Evolutionary conservation across 2,329 filamentous ascomycete genomes (phyloP).

Genomic region (Aspergillus novofumigatus): DNA sequence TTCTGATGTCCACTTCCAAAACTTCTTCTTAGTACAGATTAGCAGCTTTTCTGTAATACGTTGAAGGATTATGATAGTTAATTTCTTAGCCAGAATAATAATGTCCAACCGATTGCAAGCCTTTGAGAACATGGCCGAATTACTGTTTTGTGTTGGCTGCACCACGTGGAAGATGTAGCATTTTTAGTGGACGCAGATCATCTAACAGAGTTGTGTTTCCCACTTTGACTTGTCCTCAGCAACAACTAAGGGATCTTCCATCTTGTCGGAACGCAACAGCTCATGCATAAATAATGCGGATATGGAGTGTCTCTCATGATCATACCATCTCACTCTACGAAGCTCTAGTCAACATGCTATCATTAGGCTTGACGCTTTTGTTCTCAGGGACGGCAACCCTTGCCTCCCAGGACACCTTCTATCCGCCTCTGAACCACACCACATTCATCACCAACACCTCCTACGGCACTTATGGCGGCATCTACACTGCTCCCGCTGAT

Average conservation of each 20-base stretch:
- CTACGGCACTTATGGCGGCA: conserved; percentile 35
- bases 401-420: conserved; percentile 22
- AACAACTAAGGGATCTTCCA: neutral
- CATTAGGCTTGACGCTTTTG: neutral
- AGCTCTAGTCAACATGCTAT: neutral
- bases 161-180: neutral
- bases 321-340: neutral
- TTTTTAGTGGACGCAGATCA: neutral
- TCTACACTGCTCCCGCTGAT: conserved; percentile 28
- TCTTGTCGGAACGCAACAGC: neutral
- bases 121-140: neutral
- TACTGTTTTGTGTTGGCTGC: neutral
- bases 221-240: neutral
- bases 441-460: conserved; percentile 34
- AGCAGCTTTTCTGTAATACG: neutral
- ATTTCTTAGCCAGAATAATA: neutral
- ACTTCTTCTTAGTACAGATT: neutral
- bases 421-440: conserved; percentile 36
- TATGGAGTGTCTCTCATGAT: neutral
- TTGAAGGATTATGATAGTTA: neutral
- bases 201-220: neutral
- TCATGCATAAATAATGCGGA: neutral
- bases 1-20: neutral
- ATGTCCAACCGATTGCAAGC: neutral
- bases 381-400: neutral